Evolutionary conservation across 2,329 filamentous ascomycete species (phyloP), one percentile per base, ranked within the genome.

Genomic region (Dothideomycetes sp.): DNA sequence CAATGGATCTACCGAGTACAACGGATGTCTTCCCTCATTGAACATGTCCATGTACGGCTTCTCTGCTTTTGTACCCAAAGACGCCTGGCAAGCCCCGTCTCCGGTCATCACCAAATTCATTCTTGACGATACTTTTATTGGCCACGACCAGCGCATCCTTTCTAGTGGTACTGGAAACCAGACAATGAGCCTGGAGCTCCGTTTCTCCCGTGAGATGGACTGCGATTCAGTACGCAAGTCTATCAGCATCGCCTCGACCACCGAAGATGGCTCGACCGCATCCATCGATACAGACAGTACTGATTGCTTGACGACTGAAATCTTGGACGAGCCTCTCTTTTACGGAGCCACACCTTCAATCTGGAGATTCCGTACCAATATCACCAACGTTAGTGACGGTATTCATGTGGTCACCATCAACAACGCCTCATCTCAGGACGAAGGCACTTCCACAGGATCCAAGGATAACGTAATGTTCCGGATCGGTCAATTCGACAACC

Each of bases 381-480:
- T 82, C 19, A 64, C 60, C 6, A 68, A 73, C 32, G 73, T 81
- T 1, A 69, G 71, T 7, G 71, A 82, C 45, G 78, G 78, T 19
- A 62, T 82, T 18, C 73, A 82, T 51, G 63, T 66, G 17, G 53
- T 81, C 38, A 76, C 70, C 0, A 58, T 81, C 33, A 68, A 64
- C 37, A 79, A 79, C 47, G 66, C 68, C 16, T 65, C 67, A 3
- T 22, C 32, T 27, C 65, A 62, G 27, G 53, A 55, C 5, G 57
- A 62, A 15, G 64, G 64, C 2, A 52, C 43, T 4, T 60, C 59
- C 16, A 79, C 74, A 1, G 61, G 68, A 33, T 63, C 73, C 0
- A 57, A 67, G 13, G 77, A 82, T 46, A 69, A 73, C 43, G 78
- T 82, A 55, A 61, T 82, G 48, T 62, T 81, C 50, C 73, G 77